Evolutionary conservation across 2,329 filamentous ascomycete genomes (phyloP), one percentile per base, ranked within the genome.

Genomic region (Alternaria alternata): DNA sequence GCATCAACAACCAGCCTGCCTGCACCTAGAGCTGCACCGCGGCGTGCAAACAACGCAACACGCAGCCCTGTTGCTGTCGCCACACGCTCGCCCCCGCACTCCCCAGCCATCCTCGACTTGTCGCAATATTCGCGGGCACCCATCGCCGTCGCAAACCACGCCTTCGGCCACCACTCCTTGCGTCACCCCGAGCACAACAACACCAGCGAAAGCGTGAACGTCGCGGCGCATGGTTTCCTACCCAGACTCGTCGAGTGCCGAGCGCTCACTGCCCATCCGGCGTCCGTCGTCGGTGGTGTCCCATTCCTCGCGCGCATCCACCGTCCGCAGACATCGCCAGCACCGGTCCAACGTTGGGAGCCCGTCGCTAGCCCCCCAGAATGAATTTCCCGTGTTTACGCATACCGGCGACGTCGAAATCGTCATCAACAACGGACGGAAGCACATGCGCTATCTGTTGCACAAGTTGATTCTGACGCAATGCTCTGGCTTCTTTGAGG

Each of bases 371-470:
- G 81, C 88, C 24, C 87, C 91, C 42, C 91, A 91, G 75, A 97
- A 97, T 76, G 94, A 97, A 77, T 98, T 97, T 70, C 94, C 94
- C 22, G 82, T 96, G 74, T 98, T 97, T 79, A 89, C 89, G 51
- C 90, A 94, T 71, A 94, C 91, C 38, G 94, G 94, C 74, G 94
- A 98, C 79, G 93, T 97, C 72, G 94, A 98, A 80, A 93, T 98
- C 64, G 75, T 94, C 56, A 87, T 97, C 71, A 85, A 73, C 85
- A 80, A 87, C 14, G 86, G 90, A 54, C 85, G 87, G 63, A 88
- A 89, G 74, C 91, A 95, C 79, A 91, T 92, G 75, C 86, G 91
- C 62, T 98, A 97, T 76, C 84, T 97, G 47, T 85, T 98, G 57
- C 94, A 98, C 80, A 86, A 89, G 61, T 86, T 97, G 72, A 97